Evolutionary conservation across 805 yeast species (phyloP).

Genomic region (Metschnikowia baotianmanensis): DNA sequence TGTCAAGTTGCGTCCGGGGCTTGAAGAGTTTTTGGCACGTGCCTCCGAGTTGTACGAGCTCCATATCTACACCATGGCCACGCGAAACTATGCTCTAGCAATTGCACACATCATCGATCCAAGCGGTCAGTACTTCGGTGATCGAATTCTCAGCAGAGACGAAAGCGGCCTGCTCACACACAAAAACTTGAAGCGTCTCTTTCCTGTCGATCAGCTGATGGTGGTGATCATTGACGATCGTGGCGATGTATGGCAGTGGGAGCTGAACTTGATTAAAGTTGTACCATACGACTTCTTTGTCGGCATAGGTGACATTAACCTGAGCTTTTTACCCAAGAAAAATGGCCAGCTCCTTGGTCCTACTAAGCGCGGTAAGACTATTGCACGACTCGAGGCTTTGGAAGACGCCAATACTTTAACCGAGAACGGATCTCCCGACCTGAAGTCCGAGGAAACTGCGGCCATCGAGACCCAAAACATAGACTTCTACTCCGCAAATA

Average conservation of each 20-base stretch:
- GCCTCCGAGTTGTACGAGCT: conserved; percentile 72
- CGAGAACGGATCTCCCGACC: too few species aligned
- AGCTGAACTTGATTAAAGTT: conserved; percentile 83
- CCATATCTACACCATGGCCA: conserved; percentile 98
- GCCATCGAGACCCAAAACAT: background rate
- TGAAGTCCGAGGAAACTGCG: too few species aligned
- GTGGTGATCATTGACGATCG: conserved; percentile 95
- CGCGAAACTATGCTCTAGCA: conserved; percentile 85
- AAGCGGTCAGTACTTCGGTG: conserved; percentile 80
- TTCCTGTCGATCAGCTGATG: conserved; percentile 96
- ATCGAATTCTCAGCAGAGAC: conserved; percentile 86
- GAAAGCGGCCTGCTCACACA: conserved; percentile 92
- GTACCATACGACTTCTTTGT: conserved; percentile 95
- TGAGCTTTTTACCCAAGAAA: conserved; percentile 85
- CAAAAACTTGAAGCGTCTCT: conserved; percentile 80
- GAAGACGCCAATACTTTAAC: conserved; percentile 17
- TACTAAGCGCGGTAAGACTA: conserved; percentile 54
- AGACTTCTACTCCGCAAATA: background rate
- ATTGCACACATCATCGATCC: conserved; percentile 94
- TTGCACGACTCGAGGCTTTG: conserved; percentile 53
- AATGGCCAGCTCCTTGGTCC: conserved; percentile 58
- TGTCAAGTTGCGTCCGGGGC: conserved; percentile 88
- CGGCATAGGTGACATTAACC: conserved; percentile 96
- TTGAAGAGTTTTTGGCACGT: conserved; percentile 64
- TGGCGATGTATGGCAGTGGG: conserved; percentile 99